Conservation (phyloP, 345 rosid species). For the Aquilaria sinensis region DNA sequence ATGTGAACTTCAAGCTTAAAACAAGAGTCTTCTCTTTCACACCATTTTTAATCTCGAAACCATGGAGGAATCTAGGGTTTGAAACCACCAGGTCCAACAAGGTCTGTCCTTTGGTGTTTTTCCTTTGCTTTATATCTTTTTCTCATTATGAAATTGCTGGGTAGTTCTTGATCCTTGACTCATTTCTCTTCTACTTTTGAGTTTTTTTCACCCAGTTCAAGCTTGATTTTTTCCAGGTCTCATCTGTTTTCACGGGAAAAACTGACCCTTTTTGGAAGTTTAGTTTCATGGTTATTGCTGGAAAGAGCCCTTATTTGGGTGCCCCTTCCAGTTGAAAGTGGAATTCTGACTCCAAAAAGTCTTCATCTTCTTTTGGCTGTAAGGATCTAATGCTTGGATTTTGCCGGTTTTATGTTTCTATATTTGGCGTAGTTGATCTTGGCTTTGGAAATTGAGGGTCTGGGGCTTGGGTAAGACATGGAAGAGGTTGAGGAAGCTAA, state of each 20-base stretch:
- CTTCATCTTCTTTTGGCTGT: slow-evolving; percentile 12
- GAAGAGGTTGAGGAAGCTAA: slow-evolving; percentile 90
- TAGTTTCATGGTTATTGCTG: slow-evolving; percentile 13
- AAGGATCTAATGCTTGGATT: slow-evolving; percentile 16
- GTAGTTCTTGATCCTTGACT: slow-evolving; percentile 7
- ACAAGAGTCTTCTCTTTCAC: slow-evolving; percentile 70
- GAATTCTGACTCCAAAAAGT: slow-evolving; percentile 28
- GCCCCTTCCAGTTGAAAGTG: slow-evolving; percentile 13
- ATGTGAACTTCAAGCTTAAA: slow-evolving; percentile 41
- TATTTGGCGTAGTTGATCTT: slow-evolving; percentile 13
- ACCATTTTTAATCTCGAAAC: slow-evolving; percentile 44
- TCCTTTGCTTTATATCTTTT: slow-evolving; percentile 11
- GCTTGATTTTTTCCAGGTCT: slow-evolving; percentile 13
- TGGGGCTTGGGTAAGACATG: slow-evolving; percentile 34
- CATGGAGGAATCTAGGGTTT: slow-evolving; percentile 59
- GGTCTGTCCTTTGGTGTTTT: slow-evolving; percentile 26
- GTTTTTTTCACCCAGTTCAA: slow-evolving; percentile 12
- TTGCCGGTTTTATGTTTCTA: slow-evolving; percentile 13
- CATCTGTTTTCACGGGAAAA: slow-evolving; percentile 4
- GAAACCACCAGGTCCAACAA: slow-evolving; percentile 34
- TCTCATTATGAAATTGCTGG: slow-evolving; percentile 7
- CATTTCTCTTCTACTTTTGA: slow-evolving; percentile 1
- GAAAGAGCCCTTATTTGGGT: slow-evolving; percentile 6
- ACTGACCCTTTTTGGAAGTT: slow-evolving; percentile 5
- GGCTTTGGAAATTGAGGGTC: slow-evolving; percentile 27